Evolutionary conservation across 2,329 filamentous ascomycete genomes (phyloP), one percentile per base, ranked within the genome.

Genomic region (Clonostachys byssicola): DNA sequence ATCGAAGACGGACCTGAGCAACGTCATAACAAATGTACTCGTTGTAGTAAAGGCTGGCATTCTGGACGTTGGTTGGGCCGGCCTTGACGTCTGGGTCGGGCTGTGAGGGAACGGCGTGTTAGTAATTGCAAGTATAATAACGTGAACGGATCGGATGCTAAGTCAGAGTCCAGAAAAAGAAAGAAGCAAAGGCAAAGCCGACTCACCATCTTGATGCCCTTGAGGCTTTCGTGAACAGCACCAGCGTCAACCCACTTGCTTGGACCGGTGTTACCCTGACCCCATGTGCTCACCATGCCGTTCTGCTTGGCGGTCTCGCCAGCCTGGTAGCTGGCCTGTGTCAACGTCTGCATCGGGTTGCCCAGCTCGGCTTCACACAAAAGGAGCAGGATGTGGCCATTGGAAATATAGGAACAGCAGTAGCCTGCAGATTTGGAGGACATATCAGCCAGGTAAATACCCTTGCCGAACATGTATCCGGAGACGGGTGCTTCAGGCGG

Each of bases 391-490:
- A 84, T 90, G 18, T 83, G 81, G 17, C 81, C 78, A n/a, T 77
- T 79, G n/a, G 85, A 87, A 50, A 71, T 76, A 53, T 67, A 61
- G 0, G 81, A 62, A 45, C 65, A 77, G 61, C 89, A 94, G 68
- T 95, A 95, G 56, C 81, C 81, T 14, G 89, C 89, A 3, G 86
- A 90, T 67, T 95, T 95, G 61, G 81, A 86, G 0, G 83, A 86
- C 76, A 91, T 91, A 58, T 95, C 89, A 3, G 89, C 89, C 3
- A 95, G 78, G 60, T 95, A 95, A 42, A 95, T 87, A 41, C 90
- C 90, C 65, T 95, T 95, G 48, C 86, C 90, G 55, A 95, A 95
- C 87, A 92, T 92, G 70, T 92, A 91, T 2, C 89, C 89, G 5
- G 75, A 79, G 0, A 83, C 83, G 0, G 89, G 91, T 0, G 90